Evolutionary conservation across 345 rosid genomes (phyloP).

Genomic region (Lepidium aucheri): DNA sequence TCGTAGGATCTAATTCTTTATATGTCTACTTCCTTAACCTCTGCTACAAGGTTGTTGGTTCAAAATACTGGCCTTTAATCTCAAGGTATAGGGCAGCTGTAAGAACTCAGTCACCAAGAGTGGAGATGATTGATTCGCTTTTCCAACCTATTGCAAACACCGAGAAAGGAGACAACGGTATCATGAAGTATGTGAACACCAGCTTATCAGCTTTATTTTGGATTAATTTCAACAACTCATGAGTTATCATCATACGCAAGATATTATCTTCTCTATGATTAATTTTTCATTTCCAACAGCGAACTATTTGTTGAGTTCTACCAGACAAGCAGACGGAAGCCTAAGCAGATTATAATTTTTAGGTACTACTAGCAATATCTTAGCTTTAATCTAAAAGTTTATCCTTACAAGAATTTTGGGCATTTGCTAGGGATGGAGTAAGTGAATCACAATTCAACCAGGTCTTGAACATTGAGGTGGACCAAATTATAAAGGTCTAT

Average conservation of each 20-base stretch:
- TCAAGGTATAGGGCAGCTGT: conserved; percentile 90
- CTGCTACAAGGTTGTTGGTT: conserved; percentile 77
- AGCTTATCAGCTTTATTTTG: not conserved
- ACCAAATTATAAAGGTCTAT: conserved; percentile 66
- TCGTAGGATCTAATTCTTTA: not conserved
- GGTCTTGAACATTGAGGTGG: conserved; percentile 76
- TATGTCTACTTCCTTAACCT: not conserved
- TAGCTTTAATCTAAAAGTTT: not conserved
- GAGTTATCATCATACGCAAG: not conserved
- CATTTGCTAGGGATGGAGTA: conserved; percentile 66
- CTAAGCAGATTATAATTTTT: conserved; percentile 72
- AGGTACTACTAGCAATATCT: conserved; percentile 41
- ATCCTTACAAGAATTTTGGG: not conserved
- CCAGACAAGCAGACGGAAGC: conserved; percentile 51
- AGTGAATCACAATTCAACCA: conserved; percentile 87
- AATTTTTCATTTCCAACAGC: conserved; percentile 28
- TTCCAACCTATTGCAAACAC: conserved; percentile 46
- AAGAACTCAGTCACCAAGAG: conserved; percentile 70
- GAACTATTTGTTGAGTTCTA: conserved; percentile 67
- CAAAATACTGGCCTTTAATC: conserved; percentile 65
- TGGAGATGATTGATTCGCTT: conserved; percentile 84
- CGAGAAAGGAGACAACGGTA: conserved; percentile 63
- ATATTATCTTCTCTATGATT: not conserved
- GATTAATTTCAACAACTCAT: not conserved
- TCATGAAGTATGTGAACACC: conserved; percentile 51